Evolutionary conservation across 192 early-diverging fungal species (phyloP).

Genomic region (Mortierella antarctica): DNA sequence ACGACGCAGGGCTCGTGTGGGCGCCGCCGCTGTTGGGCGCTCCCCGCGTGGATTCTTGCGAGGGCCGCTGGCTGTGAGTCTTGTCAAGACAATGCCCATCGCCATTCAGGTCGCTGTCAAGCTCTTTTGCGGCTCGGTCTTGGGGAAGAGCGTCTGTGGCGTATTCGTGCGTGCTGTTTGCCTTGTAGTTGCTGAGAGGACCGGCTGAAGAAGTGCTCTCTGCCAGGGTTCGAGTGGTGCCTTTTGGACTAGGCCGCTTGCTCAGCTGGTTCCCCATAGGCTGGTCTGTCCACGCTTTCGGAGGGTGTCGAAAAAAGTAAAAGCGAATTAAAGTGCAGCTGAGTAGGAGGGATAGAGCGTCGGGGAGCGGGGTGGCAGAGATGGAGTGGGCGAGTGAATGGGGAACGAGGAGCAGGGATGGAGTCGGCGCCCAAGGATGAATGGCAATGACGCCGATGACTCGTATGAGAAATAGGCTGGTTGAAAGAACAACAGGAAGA

Average conservation of each 20-base stretch:
- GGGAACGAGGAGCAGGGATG: too few relatives aligned
- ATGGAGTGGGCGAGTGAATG: too few relatives aligned
- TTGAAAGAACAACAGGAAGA: not conserved
- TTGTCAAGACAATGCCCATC: not conserved
- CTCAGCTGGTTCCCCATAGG: slow-evolving; percentile 39
- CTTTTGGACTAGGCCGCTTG: slow-evolving; percentile 23
- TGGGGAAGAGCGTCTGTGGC: too few relatives aligned
- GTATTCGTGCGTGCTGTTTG: not conserved
- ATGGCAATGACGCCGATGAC: too few relatives aligned
- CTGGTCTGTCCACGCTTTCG: not conserved
- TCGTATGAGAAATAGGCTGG: not conserved
- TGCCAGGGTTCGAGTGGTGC: slow-evolving; percentile 1
- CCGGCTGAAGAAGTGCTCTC: not conserved
- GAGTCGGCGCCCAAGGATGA: too few relatives aligned
- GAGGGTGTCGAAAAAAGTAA: slow-evolving; percentile 2
- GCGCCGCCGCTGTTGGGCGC: not conserved
- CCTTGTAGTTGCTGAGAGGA: not conserved
- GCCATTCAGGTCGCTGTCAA: not conserved
- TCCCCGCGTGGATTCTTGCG: slow-evolving; percentile 4
- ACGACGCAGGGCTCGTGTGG: slow-evolving; percentile 8
- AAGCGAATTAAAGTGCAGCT: not conserved
- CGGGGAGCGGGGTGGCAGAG: too few relatives aligned
- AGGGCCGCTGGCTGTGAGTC: not conserved
- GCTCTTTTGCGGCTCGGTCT: too few relatives aligned
- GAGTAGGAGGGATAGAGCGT: not conserved